Conservation (phyloP, 2,329 filamentous ascomycete species). For the Purpureocillium lavendulum region DNA sequence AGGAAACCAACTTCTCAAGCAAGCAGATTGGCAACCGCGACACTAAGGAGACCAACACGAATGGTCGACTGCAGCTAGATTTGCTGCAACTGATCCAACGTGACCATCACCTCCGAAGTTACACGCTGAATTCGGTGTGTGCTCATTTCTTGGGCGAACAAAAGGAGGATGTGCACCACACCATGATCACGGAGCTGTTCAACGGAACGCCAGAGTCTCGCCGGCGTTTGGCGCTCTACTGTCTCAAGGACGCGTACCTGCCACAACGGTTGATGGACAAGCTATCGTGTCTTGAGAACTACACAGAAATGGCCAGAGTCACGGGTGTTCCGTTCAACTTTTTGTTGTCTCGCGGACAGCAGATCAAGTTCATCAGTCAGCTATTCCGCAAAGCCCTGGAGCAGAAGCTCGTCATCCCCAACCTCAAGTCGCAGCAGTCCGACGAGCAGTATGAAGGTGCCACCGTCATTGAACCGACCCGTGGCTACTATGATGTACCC, state of each 20-base stretch:
- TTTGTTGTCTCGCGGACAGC: constrained; percentile 83
- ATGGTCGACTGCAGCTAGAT: constrained; percentile 87
- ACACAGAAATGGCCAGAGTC: constrained; percentile 99
- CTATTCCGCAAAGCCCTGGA: constrained; percentile 91
- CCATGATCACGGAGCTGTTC: constrained; percentile 97
- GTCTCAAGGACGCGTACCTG: constrained; percentile 93
- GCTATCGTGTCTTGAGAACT: constrained; percentile 95
- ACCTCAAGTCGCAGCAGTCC: constrained; percentile 59
- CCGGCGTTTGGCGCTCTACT: constrained; percentile 87
- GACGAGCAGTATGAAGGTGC: constrained; percentile 96
- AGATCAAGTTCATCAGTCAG: constrained; percentile 96
- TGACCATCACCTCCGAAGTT: constrained; percentile 91
- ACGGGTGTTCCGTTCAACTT: constrained; percentile 97
- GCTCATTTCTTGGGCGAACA: constrained; percentile 94
- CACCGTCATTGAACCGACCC: constrained; percentile 90
- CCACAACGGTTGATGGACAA: constrained; percentile 95
- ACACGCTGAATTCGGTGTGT: constrained; percentile 93
- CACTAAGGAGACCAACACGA: constrained; percentile 89
- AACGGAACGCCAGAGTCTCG: constrained; percentile 93
- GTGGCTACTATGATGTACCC: constrained; percentile 90
- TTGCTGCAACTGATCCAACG: constrained; percentile 90
- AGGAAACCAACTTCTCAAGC: constrained; percentile 82
- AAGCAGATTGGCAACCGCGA: constrained; percentile 98
- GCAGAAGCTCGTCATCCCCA: constrained; percentile 89
- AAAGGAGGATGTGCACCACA: constrained; percentile 97